Evolutionary conservation across 140 eudicot genomes (phyloP).

Genomic region (Oenanthe javanica): DNA sequence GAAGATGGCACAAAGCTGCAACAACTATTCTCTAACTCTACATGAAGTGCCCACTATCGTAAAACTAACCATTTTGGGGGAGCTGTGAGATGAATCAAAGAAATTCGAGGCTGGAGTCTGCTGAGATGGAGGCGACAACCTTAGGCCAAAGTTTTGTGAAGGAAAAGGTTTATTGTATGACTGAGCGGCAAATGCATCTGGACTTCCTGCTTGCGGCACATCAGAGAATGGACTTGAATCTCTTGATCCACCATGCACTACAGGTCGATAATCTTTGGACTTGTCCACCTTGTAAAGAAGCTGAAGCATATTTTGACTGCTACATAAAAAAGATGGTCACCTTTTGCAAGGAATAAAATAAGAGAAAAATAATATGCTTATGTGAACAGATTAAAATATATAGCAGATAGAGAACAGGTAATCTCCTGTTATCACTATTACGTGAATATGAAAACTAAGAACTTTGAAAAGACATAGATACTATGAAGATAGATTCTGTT

Average conservation of each 20-base stretch:
- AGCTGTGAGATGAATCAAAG: constrained; percentile 34
- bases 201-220: constrained; percentile 31
- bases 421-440: not conserved
- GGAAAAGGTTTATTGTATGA: constrained; percentile 22
- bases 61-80: constrained; percentile 39
- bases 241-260: constrained; percentile 25
- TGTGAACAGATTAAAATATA: not conserved
- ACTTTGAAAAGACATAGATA: not conserved
- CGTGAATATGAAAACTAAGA: not conserved
- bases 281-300: constrained; percentile 58
- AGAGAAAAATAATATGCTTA: not conserved
- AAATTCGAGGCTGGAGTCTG: constrained; percentile 25
- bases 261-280: constrained; percentile 28
- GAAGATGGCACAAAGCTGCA: not conserved
- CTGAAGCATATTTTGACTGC: constrained; percentile 58
- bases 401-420: not conserved
- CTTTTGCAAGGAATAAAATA: not conserved
- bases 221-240: constrained; percentile 29
- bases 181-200: constrained; percentile 26
- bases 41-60: not conserved
- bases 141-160: constrained; percentile 48
- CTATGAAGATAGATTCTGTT: not conserved
- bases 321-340: constrained; percentile 14
- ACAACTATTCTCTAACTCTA: not conserved
- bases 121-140: constrained; percentile 47